These are phyloP conservation scores for Tetrahymena malaccensis DNA, from an alignment of 73 alveolate species.

Conservation along the genomic window DNA sequence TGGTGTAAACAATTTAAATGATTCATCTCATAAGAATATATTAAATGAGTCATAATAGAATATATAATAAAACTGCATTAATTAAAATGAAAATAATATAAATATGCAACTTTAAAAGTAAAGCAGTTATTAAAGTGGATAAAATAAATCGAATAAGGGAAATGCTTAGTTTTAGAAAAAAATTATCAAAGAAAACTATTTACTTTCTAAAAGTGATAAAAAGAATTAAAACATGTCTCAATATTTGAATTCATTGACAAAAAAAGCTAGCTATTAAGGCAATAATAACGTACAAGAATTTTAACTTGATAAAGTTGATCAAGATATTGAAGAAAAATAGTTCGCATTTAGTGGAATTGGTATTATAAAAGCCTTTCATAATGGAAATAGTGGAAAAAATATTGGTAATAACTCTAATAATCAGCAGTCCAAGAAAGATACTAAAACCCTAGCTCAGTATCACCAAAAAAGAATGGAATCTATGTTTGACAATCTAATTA, in stretches of 20 bases:
- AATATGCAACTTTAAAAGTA: neutral
- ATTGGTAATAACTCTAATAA: neutral
- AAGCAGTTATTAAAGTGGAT: neutral
- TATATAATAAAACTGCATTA: neutral
- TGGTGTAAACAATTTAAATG: neutral
- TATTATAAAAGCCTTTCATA: neutral
- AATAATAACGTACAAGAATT: neutral
- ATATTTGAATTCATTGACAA: neutral
- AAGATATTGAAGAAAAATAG: neutral
- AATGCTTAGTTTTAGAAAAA: neutral
- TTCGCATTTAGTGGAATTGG: neutral
- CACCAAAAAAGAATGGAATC: neutral
- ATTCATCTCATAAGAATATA: neutral
- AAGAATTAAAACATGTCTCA: neutral
- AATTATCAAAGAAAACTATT: neutral
- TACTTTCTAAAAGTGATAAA: neutral
- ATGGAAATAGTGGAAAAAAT: neutral
- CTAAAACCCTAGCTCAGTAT: neutral
- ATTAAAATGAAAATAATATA: neutral
- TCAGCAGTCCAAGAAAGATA: neutral
- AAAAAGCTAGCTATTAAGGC: neutral
- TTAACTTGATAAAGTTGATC: neutral
- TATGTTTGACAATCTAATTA: neutral
- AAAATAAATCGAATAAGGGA: neutral
- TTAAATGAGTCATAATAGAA: neutral